Conservation (phyloP, 352 stramenopile genomes). For the Phytopythium aichiense region DNA sequence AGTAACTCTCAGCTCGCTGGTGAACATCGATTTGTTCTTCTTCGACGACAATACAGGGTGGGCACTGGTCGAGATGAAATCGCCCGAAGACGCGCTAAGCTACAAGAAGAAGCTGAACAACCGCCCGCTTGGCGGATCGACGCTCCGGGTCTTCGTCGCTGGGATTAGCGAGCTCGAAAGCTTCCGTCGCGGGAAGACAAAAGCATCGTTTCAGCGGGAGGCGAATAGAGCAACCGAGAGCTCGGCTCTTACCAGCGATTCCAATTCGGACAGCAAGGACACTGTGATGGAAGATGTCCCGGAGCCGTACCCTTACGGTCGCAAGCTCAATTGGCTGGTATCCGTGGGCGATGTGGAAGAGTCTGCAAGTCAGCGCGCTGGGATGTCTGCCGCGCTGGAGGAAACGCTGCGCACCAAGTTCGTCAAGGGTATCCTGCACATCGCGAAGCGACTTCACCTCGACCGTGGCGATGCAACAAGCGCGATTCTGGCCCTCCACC, state of each 20-base stretch:
- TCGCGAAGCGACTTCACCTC: conserved; percentile 56
- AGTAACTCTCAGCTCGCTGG: conserved; percentile 19
- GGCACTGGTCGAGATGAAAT: conserved; percentile 68
- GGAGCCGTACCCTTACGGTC: conserved; percentile 55
- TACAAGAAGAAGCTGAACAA: conserved; percentile 62
- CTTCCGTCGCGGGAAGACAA: conserved; percentile 50
- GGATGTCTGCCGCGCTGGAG: conserved; percentile 63
- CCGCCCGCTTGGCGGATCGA: conserved; percentile 41
- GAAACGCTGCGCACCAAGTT: conserved; percentile 60
- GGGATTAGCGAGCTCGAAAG: conserved; percentile 58
- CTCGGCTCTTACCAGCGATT: not conserved
- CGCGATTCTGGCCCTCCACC: conserved; percentile 71
- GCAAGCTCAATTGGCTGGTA: conserved; percentile 75
- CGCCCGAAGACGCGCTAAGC: conserved; percentile 30
- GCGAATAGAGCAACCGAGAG: conserved; percentile 15
- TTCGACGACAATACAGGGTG: conserved; percentile 64
- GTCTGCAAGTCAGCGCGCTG: conserved; percentile 47
- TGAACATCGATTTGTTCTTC: conserved; percentile 62
- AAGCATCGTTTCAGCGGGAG: conserved; percentile 24
- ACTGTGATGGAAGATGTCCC: conserved; percentile 6
- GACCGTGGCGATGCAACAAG: conserved; percentile 70
- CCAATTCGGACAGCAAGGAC: conserved; percentile 18
- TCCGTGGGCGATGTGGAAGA: conserved; percentile 48
- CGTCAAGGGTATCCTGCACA: conserved; percentile 55
- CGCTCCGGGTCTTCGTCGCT: conserved; percentile 53